Evolutionary conservation across 2,329 filamentous ascomycete species (phyloP).

Genomic region (Calonectria leucothoes): DNA sequence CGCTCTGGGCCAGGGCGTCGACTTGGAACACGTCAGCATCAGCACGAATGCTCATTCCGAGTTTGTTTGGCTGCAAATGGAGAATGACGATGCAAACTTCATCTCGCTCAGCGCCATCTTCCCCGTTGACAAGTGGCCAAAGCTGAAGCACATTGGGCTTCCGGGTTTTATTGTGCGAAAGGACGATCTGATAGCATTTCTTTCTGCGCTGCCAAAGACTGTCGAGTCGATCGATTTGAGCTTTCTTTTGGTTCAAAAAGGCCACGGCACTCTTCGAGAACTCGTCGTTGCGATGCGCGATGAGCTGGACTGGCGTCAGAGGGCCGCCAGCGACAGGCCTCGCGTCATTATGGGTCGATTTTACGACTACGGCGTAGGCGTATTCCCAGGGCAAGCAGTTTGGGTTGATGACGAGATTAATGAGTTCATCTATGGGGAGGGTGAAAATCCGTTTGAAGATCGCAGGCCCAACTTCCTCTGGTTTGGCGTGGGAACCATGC

Average conservation of each 20-base stretch:
- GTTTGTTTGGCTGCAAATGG: neutral
- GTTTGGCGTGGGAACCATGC: neutral
- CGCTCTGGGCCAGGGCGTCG: neutral
- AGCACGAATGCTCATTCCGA: neutral
- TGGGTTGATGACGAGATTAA: slow-evolving; percentile 5
- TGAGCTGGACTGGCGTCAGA: neutral
- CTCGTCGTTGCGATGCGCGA: neutral
- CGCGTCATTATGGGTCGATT: neutral
- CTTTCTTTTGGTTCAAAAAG: neutral
- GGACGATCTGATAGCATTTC: neutral
- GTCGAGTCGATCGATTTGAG: neutral
- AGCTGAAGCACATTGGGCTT: slow-evolving; percentile 6
- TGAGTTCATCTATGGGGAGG: neutral
- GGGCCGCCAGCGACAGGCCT: neutral
- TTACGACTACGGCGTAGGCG: neutral
- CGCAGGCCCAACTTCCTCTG: neutral
- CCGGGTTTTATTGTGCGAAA: neutral
- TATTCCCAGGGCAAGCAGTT: neutral
- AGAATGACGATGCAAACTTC: neutral
- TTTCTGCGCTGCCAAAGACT: neutral
- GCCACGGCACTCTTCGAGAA: neutral
- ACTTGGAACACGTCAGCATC: neutral
- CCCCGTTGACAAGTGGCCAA: neutral
- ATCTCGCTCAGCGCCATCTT: neutral
- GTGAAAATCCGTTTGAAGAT: neutral